Evolutionary conservation across 306 rosid species (phyloP).

Genomic region (Acmispon strigosus): DNA sequence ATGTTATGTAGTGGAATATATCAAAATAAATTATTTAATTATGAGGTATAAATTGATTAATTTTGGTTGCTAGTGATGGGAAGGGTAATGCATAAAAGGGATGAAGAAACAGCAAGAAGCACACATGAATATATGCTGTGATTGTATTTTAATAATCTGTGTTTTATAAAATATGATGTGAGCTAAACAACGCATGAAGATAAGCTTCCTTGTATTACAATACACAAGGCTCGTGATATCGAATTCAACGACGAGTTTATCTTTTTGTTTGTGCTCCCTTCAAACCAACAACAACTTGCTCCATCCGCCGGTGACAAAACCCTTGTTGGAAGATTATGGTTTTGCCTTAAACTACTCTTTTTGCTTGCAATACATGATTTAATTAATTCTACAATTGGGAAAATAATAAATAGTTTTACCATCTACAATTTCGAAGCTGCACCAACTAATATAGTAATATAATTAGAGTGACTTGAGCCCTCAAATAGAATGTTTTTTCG

Average conservation of each 20-base stretch:
- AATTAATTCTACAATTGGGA: background rate
- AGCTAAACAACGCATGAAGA: too few species aligned
- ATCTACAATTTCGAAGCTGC: background rate
- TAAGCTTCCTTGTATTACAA: background rate
- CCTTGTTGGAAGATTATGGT: conserved; percentile 11
- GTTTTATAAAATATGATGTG: too few species aligned
- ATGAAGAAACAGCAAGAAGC: too few species aligned
- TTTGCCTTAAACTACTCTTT: background rate
- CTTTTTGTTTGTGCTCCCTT: conserved; percentile 25
- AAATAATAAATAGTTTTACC: background rate
- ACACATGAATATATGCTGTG: too few species aligned
- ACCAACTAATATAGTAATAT: background rate
- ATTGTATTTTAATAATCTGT: too few species aligned
- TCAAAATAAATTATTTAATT: too few species aligned
- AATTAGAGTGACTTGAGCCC: background rate
- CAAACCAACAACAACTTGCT: conserved; percentile 30
- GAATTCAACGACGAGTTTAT: conserved; percentile 25
- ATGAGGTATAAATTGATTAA: too few species aligned
- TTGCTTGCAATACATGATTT: background rate
- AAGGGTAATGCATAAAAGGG: too few species aligned
- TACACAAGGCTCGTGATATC: conserved; percentile 10
- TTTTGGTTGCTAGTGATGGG: too few species aligned
- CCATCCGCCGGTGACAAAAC: conserved; percentile 26
- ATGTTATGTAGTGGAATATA: too few species aligned
- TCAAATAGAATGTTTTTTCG: background rate